Evolutionary conservation across 805 yeast species (phyloP), one percentile per base, ranked within the genome.

Genomic region (Yamadazyma takamatsuzukensis): DNA sequence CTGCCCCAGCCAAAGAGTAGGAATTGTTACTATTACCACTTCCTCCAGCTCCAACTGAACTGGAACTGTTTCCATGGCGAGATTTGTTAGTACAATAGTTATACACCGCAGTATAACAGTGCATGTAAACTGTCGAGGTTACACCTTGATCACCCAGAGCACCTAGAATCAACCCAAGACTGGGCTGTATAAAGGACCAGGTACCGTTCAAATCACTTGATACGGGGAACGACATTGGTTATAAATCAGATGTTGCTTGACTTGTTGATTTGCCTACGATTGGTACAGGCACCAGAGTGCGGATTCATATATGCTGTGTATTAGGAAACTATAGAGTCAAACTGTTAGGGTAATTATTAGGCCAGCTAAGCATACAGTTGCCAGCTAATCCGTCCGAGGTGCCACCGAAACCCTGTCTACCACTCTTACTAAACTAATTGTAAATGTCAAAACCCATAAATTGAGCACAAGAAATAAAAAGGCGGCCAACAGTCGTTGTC

Each of bases 31-130:
- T 31, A 15, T 16, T 18, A 7, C 33, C 22, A n/a, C 31, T 17
- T 4, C 41, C 15, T 18, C 26, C 32, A 2, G 34, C 21, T 9
- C 29, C 25, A 9, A 40, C 27, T 3, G 49, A 37, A 6, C 39
- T 27, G 9, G 25, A 30, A 10, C 41, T 15, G 7, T 49, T 27
- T 5, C 47, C 43, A 30, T 47, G 44, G 24, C 86, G 69, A 4
- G 88, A 79, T 44, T 81, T 80, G 48, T 81, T 80, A 27, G 87
- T 89, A 65, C 97, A 89, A 55, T 85, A 89, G 61, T 89, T 88
- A 65, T 88, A 90, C 41, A 90, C 82, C 4, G 94, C 90, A 1
- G 96, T 86, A 60, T 89, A 89, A 37, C 90, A 83, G 45, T 82
- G 82, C 83, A 88, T 85, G 59, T 86, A 88, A 80, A 83, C 76